Evolutionary conservation across 495 filamentous ascomycete genomes (phyloP).

Genomic region (Xylaria curta): DNA sequence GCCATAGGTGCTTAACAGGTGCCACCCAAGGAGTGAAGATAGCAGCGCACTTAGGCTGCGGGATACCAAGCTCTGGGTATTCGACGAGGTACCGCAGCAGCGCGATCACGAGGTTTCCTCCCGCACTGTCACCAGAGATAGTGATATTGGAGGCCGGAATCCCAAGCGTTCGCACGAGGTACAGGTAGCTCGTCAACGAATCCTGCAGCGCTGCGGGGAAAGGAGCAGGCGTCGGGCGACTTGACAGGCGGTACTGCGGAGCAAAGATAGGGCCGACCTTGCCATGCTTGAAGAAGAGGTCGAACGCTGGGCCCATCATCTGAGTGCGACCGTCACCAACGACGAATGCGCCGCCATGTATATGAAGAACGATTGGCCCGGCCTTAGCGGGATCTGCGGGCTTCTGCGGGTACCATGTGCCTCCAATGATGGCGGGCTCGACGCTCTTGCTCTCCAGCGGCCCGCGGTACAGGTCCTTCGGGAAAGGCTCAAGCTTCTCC

Average conservation of each 20-base stretch:
- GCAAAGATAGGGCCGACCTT: slow-evolving; percentile 38
- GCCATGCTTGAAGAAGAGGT: slow-evolving; percentile 27
- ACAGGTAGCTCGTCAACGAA: slow-evolving; percentile 48
- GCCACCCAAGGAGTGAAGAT: slow-evolving; percentile 14
- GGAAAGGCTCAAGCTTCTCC: slow-evolving; percentile 21
- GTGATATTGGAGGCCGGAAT: slow-evolving; percentile 39
- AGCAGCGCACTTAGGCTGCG: slow-evolving; percentile 15
- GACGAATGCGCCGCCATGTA: slow-evolving; percentile 58
- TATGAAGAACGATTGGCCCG: slow-evolving; percentile 16
- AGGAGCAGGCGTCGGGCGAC: slow-evolving; percentile 32
- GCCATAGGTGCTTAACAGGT: slow-evolving; percentile 18
- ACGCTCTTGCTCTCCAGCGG: slow-evolving; percentile 19
- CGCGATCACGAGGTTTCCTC: slow-evolving; percentile 40
- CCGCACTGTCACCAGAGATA: slow-evolving; percentile 39
- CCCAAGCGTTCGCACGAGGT: slow-evolving; percentile 43
- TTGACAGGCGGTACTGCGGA: slow-evolving; percentile 50
- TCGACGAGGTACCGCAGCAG: slow-evolving; percentile 48
- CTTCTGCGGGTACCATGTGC: slow-evolving; percentile 27
- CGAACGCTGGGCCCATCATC: slow-evolving; percentile 28
- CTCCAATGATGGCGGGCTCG: slow-evolving; percentile 21
- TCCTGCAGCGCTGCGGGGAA: slow-evolving; percentile 59
- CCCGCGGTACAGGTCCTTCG: slow-evolving; percentile 21
- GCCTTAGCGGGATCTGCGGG: slow-evolving; percentile 5
- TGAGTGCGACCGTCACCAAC: slow-evolving; percentile 37
- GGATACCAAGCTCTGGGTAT: slow-evolving; percentile 14